Conservation (phyloP, 768 basidiomycete species). For the Termitomyces sp. region DNA sequence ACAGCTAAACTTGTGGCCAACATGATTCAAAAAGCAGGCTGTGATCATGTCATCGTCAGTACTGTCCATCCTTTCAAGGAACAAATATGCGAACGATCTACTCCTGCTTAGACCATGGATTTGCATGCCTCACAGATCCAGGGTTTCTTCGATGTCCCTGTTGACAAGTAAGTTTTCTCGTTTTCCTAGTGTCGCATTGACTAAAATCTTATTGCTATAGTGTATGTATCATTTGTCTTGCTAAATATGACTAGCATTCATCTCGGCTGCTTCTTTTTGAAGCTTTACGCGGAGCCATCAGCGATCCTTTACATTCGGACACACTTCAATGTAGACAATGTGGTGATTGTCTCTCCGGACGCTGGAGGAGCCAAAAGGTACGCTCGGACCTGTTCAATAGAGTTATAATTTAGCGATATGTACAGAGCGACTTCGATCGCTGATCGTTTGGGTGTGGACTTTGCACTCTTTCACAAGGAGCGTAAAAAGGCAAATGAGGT, state of each 20-base stretch:
- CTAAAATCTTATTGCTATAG: constrained; percentile 20
- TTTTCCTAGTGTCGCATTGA: constrained; percentile 4
- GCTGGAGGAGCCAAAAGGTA: constrained; percentile 98
- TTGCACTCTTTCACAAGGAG: constrained; percentile 99
- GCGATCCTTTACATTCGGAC: constrained; percentile 92
- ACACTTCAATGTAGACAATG: constrained; percentile 76
- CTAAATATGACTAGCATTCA: background rate
- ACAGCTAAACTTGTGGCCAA: constrained; percentile 98
- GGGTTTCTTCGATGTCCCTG: constrained; percentile 99
- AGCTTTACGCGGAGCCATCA: constrained; percentile 96
- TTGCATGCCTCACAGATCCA: constrained; percentile 98
- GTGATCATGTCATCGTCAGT: constrained; percentile 95
- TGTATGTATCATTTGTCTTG: constrained; percentile 33
- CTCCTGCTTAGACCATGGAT: constrained; percentile 80
- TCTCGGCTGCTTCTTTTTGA: constrained; percentile 1
- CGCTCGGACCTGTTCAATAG: constrained; percentile 15
- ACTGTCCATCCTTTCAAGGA: background rate
- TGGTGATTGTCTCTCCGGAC: constrained; percentile 96
- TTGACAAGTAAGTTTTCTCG: constrained; percentile 82
- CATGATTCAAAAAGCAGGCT: constrained; percentile 88
- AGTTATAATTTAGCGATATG: constrained; percentile 8
- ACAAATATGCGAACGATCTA: constrained; percentile 8
- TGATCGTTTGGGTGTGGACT: constrained; percentile 92
- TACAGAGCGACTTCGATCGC: constrained; percentile 93
- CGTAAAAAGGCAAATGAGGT: constrained; percentile 95